These are phyloP conservation scores for Cordia subcordata DNA, from an alignment of 257 asterid genomes.

Conservation along the genomic window DNA sequence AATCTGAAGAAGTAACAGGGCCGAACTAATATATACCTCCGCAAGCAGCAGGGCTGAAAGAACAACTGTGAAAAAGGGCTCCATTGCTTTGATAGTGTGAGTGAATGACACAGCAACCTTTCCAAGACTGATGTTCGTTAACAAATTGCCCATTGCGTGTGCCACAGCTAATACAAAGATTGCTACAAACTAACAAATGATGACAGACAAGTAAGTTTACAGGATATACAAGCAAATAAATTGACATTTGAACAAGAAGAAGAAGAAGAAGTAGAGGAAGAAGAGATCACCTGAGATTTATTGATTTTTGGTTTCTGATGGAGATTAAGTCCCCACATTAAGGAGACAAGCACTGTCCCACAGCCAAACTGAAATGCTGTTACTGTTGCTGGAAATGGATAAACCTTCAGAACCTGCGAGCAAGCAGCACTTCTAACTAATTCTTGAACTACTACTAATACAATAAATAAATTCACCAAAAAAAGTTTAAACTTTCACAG, in stretches of 20 bases:
- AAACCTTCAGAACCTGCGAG: conserved; percentile 67
- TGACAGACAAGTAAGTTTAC: not conserved
- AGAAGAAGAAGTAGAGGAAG: not conserved
- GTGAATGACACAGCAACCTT: conserved; percentile 90
- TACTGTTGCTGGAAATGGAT: conserved; percentile 71
- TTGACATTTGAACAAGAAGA: not conserved
- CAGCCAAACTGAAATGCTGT: conserved; percentile 85
- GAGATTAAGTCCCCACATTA: conserved; percentile 76
- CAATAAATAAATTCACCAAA: no score
- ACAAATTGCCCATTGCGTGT: conserved; percentile 78
- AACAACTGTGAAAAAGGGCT: conserved; percentile 87
- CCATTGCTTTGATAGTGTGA: conserved; percentile 95
- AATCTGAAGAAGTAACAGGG: conserved; percentile 1
- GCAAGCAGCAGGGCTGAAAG: conserved; percentile 60
- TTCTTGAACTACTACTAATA: no score
- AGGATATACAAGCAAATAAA: not conserved
- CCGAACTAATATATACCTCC: conserved; percentile 41
- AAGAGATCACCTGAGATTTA: conserved; percentile 51
- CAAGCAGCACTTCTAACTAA: not conserved
- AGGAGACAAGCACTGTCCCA: conserved; percentile 47
- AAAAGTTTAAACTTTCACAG: no score
- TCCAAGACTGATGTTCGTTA: conserved; percentile 85
- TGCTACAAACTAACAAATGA: conserved; percentile 41
- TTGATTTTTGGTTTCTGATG: conserved; percentile 63
- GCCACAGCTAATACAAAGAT: conserved; percentile 56